A percentile compares a stretch with the other conserved stretches of the same genome.
Evolutionary conservation across 495 filamentous ascomycete species (phyloP).

Genomic region (Penicillium dipodomyicola): DNA sequence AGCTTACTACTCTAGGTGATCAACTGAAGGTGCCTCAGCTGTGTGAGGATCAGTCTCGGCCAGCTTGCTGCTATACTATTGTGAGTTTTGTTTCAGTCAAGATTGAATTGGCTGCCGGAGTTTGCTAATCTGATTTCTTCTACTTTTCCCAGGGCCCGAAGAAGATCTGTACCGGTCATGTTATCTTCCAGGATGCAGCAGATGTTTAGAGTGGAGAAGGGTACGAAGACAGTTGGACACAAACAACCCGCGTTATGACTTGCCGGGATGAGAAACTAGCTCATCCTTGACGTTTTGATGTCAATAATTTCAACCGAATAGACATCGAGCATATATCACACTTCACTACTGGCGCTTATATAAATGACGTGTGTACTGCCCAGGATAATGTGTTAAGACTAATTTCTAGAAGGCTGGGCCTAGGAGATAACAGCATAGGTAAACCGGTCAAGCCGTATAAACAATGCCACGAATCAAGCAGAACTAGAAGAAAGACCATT

Average conservation of each 20-base stretch:
- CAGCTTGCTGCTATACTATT: slow-evolving; percentile 30
- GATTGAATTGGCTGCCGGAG: not conserved
- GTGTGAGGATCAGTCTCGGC: slow-evolving; percentile 31
- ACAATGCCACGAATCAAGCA: not conserved
- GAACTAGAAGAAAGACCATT: not conserved
- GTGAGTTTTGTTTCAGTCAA: slow-evolving; percentile 3
- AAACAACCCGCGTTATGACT: not conserved
- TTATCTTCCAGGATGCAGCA: slow-evolving; percentile 23
- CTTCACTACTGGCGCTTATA: slow-evolving; percentile 1
- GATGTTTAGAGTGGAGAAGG: slow-evolving; percentile 14
- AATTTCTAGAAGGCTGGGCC: not conserved
- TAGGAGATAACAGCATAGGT: not conserved
- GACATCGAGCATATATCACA: slow-evolving; percentile 17
- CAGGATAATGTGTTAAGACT: not conserved
- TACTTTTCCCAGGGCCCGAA: slow-evolving; percentile 22
- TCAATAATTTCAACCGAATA: slow-evolving; percentile 17
- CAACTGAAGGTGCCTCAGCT: slow-evolving; percentile 22
- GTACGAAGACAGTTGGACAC: not conserved
- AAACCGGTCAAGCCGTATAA: not conserved
- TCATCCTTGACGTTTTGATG: slow-evolving; percentile 5
- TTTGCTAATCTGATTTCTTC: slow-evolving; percentile 9
- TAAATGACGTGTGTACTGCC: not conserved
- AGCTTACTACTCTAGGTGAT: slow-evolving; percentile 7
- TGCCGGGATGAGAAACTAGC: slow-evolving; percentile 3
- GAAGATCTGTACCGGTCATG: slow-evolving; percentile 35